Base-by-base conservation (phyloP, 2,329 filamentous ascomycete species). In the Fusarium nodosum region DNA sequence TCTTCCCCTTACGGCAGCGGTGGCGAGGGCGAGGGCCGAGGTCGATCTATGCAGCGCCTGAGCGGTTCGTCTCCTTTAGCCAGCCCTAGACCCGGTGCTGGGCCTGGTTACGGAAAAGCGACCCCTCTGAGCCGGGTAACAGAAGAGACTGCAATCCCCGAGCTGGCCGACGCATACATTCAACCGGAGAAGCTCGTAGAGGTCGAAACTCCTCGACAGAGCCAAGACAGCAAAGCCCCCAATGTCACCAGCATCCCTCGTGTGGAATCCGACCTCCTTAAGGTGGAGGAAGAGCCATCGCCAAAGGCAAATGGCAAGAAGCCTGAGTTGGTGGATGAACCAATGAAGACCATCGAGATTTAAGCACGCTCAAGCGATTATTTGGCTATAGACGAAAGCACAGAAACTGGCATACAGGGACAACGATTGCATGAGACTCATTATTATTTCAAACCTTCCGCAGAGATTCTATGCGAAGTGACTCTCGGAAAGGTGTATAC, bases 121-220 rank as follows among this genome's bases (percentile, higher is more conserved):
- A 93, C 90, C 71, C 91, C 92, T 18, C 82, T 95, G 60, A 90
- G 91, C 51, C 85, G 90, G 67, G 92, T 95, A 16, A 87, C 90
- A 1, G 93, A 95, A 79, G 93, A 95, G 77, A 75, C 79, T 12
- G 73, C 79, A 28, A 77, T 82, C 46, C 80, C 81, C 5, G 80
- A 82, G 50, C 81, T 77, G 72, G 80, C 66, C 60, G 76, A 72
- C 34, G 76, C 78, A 44, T 67, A 77, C 9, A 79, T 82, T 50
- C 81, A 84, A 65, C 80, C 83, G 20, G 78, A 80, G 55, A 88
- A 85, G 66, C 81, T 89, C 18, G 85, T 89, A 39, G 86, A 88
- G 74, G 83, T 88, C 5, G 85, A 87, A 44, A 86, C 84, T 5
- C 85, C 85, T 4, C 78, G 82, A n/a, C 78, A 79, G 20, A 86